Evolutionary conservation across 306 rosid species (phyloP), one percentile per base, ranked within the genome.

Genomic region (Malus orientalis): DNA sequence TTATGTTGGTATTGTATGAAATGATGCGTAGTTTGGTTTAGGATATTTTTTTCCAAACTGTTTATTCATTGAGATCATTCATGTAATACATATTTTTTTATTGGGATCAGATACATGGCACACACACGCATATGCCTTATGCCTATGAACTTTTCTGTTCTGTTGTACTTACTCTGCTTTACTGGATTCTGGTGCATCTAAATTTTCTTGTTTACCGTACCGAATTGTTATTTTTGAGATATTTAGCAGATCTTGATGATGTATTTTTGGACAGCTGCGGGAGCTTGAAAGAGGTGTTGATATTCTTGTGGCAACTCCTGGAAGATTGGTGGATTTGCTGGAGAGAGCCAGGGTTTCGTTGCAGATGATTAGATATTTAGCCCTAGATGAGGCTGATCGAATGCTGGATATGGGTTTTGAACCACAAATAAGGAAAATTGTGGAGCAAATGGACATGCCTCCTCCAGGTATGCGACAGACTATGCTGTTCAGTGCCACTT

Each of bases 301-400:
- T 77, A 92, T 92, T 86, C 97, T 92, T 83, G 97, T 93, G 61
- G 98, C 97, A 70, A 91, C 97, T 74, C 98, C 98, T 16, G 98
- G 98, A 87, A 85, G 98, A 83, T 73, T 93, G 83, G 97, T 93
- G 66, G 98, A 91, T 91, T 82, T 91, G 83, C 87, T 91, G 78
- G 98, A 93, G 84, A 86, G 97, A 82, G 96, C 93, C 59, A 91
- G 89, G 78, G 95, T 91, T 80, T 91, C 96, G 64, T 74, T 89
- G 72, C 91, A 88, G 86, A 84, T 88, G 96, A 86, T 90, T 44
- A 77, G 90, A 71, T 89, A 91, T 86, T 79, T 91, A 55, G 93
- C 96, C 44, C 80, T 91, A n/a, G 96, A 90, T 44, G 96, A 90
- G 73, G 93, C 93, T 73, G 96, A 87, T 57, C 84, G 96, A 76